Base-by-base conservation (phyloP, 1,284 basidiomycete genomes). In the Schizophyllum amplum region DNA sequence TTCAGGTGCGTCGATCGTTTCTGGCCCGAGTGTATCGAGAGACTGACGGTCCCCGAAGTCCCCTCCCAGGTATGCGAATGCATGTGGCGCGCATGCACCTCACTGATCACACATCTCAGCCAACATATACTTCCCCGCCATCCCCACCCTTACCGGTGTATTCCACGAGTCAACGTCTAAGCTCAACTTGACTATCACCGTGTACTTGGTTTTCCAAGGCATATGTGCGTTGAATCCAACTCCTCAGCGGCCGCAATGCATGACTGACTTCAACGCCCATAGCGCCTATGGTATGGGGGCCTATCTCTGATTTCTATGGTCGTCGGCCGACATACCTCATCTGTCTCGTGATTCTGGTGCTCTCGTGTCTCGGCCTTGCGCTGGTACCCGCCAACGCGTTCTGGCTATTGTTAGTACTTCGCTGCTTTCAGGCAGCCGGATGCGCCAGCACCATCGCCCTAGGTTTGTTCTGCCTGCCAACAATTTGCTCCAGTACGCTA, bases 161-260 rank as follows among this genome's bases (percentile, higher is more conserved):
- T 88, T 92, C 60, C 62, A 83, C 61, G 81, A 84, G 59, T 80
- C 83, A 0, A 75, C 77, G 2, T 86, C 90, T 61, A 70, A 83
- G 20, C 87, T 90, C 50, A 90, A 92, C 63, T 65, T 92, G 33
- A 88, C 87, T 0, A 73, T 92, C 24, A 91, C 88, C 0, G 79
- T 87, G 57, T 90, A 91, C 67, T 84, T 91, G 81, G 72, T 90
- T 26, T 72, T 90, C 24, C 90, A 93, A 71, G 89, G 84, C 21
- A 68, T 88, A 49, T 79, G 86, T 87, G 61, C 60, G 74, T 64
- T 24, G 24, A n/a, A n/a, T 46, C 33, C 24, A 47, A 20, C 33
- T 55, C 23, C 20, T 4, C 55, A 49, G 4, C 51, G 22, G 4
- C 21, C 22, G 51, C 47, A 50, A 46, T 51, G 25, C 7, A 55